Evolutionary conservation across 2,329 filamentous ascomycete genomes (phyloP), one percentile per base, ranked within the genome.

Genomic region (Talaromyces atroroseus): DNA sequence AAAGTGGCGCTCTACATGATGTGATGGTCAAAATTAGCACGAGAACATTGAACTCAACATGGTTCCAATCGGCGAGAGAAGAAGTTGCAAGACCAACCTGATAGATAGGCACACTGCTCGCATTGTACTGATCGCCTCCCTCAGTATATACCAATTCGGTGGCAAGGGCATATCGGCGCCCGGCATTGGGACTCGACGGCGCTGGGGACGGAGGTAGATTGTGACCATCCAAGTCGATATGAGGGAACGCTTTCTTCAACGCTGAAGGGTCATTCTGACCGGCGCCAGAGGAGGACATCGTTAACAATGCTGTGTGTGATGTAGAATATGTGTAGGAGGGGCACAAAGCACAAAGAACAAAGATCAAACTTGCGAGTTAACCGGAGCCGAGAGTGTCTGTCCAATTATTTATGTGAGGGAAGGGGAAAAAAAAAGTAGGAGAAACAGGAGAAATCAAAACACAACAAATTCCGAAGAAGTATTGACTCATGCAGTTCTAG

Each of bases 71-170:
- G n/a, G 29, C 10, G 21, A 14, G 14, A 16, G 14, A 42, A n/a
- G 24, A 36, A 49, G 40, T 23, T 45, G 14, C 36, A 16, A n/a
- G 5, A 58, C 65, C 59, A 67, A 84, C 82, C 77, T 96, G 94
- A 75, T 99, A 99, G 69, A 99, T 97, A 54, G 94, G 94, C 66
- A 95, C 87, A 73, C 92, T 97, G 65, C 90, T 96, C 57, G 94
- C 84, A 69, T 95, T 95, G 79, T 97, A 96, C 78, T 99, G 94
- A 74, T 99, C 94, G 75, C 87, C 94, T 71, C 88, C 86, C 66
- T 99, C 94, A 52, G 92, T 97, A 74, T 92, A 97, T 59, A 99
- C 94, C 61, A 99, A 80, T 76, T 99, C 94, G 4, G 94, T 99
- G 57, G 92, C 92, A 59, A 99, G 83, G 47, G 92, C 91, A 75